Percentiles rank a stretch among this genome's conserved stretches.
These are phyloP conservation scores for Skeletonema grethae DNA, from an alignment of 108 stramenopile genomes.

Conservation along the genomic window DNA sequence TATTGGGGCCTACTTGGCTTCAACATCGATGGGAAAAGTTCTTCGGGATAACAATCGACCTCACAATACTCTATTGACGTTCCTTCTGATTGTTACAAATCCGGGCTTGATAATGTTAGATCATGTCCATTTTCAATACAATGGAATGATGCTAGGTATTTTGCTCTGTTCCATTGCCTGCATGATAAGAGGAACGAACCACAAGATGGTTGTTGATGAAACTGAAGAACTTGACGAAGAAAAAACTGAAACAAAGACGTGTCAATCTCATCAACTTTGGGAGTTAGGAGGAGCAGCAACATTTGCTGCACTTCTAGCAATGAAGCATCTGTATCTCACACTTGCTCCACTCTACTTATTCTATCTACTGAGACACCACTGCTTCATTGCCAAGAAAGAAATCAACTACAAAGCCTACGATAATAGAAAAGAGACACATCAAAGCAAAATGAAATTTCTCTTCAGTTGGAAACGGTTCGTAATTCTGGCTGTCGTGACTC, in stretches of 20 bases:
- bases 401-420: constrained; percentile 2
- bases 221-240: background rate
- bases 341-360: constrained; percentile 89
- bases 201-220: background rate
- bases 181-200: constrained; percentile 52
- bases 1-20: constrained; percentile 60
- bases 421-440: background rate
- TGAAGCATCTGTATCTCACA: constrained; percentile 93
- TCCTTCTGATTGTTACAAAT: constrained; percentile 66
- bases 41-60: background rate
- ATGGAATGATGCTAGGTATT: constrained; percentile 91
- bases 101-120: constrained; percentile 92
- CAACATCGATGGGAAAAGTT: constrained; percentile 25
- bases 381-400: constrained; percentile 35
- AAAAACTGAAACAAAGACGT: background rate
- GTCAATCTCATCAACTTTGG: constrained; percentile 20
- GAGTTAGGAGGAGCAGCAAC: constrained; percentile 62
- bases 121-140: constrained; percentile 97
- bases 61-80: constrained; percentile 28
- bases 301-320: constrained; percentile 79
- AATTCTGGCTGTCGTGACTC: constrained; percentile 57
- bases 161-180: constrained; percentile 75
- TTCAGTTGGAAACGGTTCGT: constrained; percentile 58
- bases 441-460: constrained; percentile 3
- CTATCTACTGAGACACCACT: constrained; percentile 79